A percentile compares a stretch with the other conserved stretches of the same genome.
These are phyloP conservation scores for Penicillium verrucosum DNA, from an alignment of 2,329 filamentous ascomycete species.

Conservation along the genomic window DNA sequence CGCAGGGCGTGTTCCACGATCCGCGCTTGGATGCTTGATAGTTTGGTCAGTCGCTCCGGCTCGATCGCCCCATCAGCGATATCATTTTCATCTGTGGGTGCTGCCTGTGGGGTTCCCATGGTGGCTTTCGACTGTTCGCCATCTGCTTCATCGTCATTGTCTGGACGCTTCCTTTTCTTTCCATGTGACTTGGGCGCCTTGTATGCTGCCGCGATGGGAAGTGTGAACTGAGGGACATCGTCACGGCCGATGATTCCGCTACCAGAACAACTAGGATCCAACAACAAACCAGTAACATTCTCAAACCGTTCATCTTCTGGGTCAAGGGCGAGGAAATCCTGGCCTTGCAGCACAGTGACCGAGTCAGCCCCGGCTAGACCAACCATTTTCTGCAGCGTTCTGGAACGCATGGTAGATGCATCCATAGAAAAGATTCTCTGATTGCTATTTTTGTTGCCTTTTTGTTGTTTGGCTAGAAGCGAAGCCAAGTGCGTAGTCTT, in stretches of 20 bases:
- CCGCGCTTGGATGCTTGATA: slow-evolving; percentile 77
- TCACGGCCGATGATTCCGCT: slow-evolving; percentile 92
- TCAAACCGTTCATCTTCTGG: slow-evolving; percentile 60
- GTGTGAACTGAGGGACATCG: slow-evolving; percentile 65
- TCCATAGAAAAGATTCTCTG: slow-evolving; percentile 53
- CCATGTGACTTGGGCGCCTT: slow-evolving; percentile 17
- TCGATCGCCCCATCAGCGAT: slow-evolving; percentile 49
- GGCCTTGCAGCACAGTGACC: slow-evolving; percentile 66
- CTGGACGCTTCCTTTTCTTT: slow-evolving; percentile 47
- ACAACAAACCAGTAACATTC: slow-evolving; percentile 73
- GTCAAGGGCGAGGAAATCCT: slow-evolving; percentile 78
- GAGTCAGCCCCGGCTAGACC: slow-evolving; percentile 66
- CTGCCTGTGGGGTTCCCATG: slow-evolving; percentile 14
- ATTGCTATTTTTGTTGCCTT: slow-evolving; percentile 22
- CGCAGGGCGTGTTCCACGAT: slow-evolving; percentile 79
- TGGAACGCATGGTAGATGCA: slow-evolving; percentile 54
- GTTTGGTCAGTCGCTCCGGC: slow-evolving; percentile 63
- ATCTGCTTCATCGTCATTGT: slow-evolving; percentile 15
- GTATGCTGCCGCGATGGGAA: slow-evolving; percentile 46
- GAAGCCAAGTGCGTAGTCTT: slow-evolving; percentile 93
- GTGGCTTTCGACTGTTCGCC: slow-evolving; percentile 8
- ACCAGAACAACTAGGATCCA: slow-evolving; percentile 94
- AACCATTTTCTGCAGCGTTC: slow-evolving; percentile 82
- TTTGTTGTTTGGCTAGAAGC: slow-evolving; percentile 50
- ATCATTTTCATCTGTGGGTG: slow-evolving; percentile 38